A percentile compares a stretch with the other conserved stretches of the same genome.
Evolutionary conservation across 495 filamentous ascomycete species (phyloP).

Genomic region (Hypomontagnella submonticulosa): DNA sequence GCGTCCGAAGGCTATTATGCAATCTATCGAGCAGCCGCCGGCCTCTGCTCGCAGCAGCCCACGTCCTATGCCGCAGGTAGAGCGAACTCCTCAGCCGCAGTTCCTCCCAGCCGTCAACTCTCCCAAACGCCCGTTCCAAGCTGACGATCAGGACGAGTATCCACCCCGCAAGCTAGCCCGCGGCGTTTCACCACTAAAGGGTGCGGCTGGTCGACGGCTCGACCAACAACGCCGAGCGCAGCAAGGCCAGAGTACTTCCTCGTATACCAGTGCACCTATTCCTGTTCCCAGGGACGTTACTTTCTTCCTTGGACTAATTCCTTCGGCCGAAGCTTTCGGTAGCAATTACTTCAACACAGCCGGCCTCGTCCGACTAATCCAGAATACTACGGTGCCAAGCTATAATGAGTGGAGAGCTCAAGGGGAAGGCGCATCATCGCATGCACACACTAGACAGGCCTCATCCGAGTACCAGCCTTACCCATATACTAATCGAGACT

Average conservation of each 20-base stretch:
- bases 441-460: conserved; percentile 48
- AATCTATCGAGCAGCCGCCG: conserved; percentile 61
- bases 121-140: conserved; percentile 76
- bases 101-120: conserved; percentile 69
- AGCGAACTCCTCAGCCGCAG: conserved; percentile 61
- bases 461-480: conserved; percentile 50
- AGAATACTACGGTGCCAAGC: conserved; percentile 70
- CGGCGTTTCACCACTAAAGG: conserved; percentile 88
- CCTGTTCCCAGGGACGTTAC: conserved; percentile 81
- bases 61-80: conserved; percentile 44
- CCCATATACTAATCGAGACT: conserved; percentile 52
- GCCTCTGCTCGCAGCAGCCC: conserved; percentile 66
- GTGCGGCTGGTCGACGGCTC: conserved; percentile 80
- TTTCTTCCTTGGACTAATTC: conserved; percentile 84
- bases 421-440: conserved; percentile 38
- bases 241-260: conserved; percentile 58
- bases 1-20: conserved; percentile 66
- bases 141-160: conserved; percentile 77
- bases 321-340: conserved; percentile 76
- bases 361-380: conserved; percentile 78
- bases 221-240: conserved; percentile 76
- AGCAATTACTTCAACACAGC: conserved; percentile 71
- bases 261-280: conserved; percentile 49
- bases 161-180: conserved; percentile 84
- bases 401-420: conserved; percentile 59